Evolutionary conservation across 495 filamentous ascomycete species (phyloP).

Genomic region (Neurospora discreta): DNA sequence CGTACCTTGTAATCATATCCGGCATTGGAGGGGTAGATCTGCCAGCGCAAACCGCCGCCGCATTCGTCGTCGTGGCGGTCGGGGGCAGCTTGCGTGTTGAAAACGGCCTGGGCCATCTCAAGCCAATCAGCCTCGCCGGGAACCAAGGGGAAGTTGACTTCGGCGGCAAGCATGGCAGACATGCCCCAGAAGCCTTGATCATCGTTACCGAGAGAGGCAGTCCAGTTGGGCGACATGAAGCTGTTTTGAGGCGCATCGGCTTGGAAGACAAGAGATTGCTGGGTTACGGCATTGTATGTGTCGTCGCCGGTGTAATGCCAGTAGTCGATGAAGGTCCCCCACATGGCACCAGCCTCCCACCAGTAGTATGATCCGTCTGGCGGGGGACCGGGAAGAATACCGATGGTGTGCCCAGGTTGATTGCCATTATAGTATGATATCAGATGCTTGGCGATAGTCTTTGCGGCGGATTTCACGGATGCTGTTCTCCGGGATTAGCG

Average conservation of each 20-base stretch:
- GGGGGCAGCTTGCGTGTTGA: constrained; percentile 54
- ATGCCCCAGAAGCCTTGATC: constrained; percentile 62
- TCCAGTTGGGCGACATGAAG: constrained; percentile 54
- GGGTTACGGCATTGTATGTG: constrained; percentile 46
- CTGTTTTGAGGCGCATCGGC: constrained; percentile 41
- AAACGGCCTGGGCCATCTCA: constrained; percentile 69
- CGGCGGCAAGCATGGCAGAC: constrained; percentile 56
- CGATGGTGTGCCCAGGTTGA: constrained; percentile 42
- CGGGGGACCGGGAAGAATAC: constrained; percentile 31
- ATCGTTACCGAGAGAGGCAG: constrained; percentile 52
- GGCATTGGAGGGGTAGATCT: constrained; percentile 62
- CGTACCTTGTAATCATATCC: constrained; percentile 66
- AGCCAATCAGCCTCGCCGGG: constrained; percentile 60
- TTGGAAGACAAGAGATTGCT: constrained; percentile 47
- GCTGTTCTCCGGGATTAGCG: constrained; percentile 5
- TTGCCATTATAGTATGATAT: constrained; percentile 56
- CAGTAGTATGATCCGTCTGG: constrained; percentile 33
- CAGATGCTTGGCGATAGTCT: constrained; percentile 34
- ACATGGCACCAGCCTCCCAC: constrained; percentile 74
- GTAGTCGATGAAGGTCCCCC: constrained; percentile 58
- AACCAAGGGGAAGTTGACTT: constrained; percentile 51
- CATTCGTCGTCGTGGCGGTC: constrained; percentile 56
- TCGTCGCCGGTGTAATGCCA: constrained; percentile 54
- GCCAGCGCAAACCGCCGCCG: constrained; percentile 71
- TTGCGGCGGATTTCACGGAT: constrained; percentile 18